These are phyloP conservation scores for Boehmeria nivea DNA, from an alignment of 306 rosid species.

Conservation along the genomic window DNA sequence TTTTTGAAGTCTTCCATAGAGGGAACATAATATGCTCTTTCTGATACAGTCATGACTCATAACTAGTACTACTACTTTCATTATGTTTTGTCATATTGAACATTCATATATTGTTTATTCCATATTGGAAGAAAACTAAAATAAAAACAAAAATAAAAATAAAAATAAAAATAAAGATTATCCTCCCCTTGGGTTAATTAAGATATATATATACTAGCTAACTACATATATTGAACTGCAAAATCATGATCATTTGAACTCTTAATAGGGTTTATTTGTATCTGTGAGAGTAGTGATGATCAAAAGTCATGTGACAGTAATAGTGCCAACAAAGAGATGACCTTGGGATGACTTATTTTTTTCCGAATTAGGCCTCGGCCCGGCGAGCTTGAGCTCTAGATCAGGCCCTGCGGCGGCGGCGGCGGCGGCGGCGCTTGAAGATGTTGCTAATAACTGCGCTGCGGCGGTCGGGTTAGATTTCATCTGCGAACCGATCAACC, in stretches of 20 bases:
- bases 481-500: slow-evolving; percentile 33
- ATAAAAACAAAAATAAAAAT: too few species aligned
- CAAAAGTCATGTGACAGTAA: slow-evolving; percentile 38
- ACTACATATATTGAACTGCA: slow-evolving; percentile 1
- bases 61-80: too few species aligned
- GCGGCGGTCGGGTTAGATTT: slow-evolving; percentile 17
- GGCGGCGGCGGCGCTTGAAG: slow-evolving; percentile 20
- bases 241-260: slow-evolving; percentile 4
- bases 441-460: too few species aligned
- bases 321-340: slow-evolving; percentile 42
- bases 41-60: too few species aligned
- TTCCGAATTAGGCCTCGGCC: slow-evolving; percentile 29
- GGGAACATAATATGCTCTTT: background rate
- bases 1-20: background rate
- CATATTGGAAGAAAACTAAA: too few species aligned
- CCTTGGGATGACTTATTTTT: slow-evolving; percentile 38
- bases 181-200: too few species aligned
- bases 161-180: too few species aligned
- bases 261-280: too few species aligned
- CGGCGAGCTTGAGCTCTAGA: slow-evolving; percentile 76
- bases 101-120: background rate
- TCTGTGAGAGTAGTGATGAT: too few species aligned
- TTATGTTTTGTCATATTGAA: too few species aligned
- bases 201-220: too few species aligned
- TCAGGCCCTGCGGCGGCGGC: slow-evolving; percentile 34